Evolutionary conservation across 2,329 filamentous ascomycete species (phyloP).

Genomic region (Colletotrichum scovillei): DNA sequence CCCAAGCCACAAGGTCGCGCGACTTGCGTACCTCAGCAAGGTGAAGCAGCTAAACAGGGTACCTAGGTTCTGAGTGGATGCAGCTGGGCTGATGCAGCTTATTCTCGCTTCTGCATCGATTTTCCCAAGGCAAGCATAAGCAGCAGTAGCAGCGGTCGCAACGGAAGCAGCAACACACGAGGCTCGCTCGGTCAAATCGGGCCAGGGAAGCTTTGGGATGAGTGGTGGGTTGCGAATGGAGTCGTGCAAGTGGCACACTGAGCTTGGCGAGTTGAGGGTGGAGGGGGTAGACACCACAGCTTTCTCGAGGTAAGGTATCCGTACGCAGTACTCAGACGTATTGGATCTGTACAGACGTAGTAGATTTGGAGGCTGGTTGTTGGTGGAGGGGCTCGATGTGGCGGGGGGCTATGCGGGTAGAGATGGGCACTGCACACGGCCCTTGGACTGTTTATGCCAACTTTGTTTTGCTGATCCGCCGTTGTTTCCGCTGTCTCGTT

Average conservation of each 20-base stretch:
- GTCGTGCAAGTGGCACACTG: slow-evolving; percentile 25
- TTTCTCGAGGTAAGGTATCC: neutral
- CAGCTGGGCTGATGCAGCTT: slow-evolving; percentile 34
- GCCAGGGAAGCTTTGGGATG: slow-evolving; percentile 18
- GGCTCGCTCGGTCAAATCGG: slow-evolving; percentile 19
- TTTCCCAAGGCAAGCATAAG: slow-evolving; percentile 24
- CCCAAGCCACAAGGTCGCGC: neutral
- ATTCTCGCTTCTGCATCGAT: slow-evolving; percentile 35
- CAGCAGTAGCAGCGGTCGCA: neutral
- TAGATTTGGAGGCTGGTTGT: neutral
- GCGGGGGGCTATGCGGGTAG: slow-evolving; percentile 17
- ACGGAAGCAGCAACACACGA: neutral
- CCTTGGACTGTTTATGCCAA: slow-evolving; percentile 3
- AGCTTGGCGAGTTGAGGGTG: slow-evolving; percentile 23
- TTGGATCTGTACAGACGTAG: too few relatives aligned
- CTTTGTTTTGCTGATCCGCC: slow-evolving; percentile 1
- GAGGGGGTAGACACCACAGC: slow-evolving; percentile 2
- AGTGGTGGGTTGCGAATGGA: slow-evolving; percentile 32
- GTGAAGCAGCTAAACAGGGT: slow-evolving; percentile 5
- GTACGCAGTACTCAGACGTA: too few relatives aligned
- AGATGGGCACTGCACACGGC: slow-evolving; percentile 4
- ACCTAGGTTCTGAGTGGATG: slow-evolving; percentile 24
- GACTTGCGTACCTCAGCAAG: slow-evolving; percentile 24
- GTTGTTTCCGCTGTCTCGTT: slow-evolving; percentile 7
- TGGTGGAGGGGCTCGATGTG: slow-evolving; percentile 10